Percentiles rank a stretch among this genome's conserved stretches.
Conservation (phyloP, 139 green algal species). For the Coelastrella sp. region DNA sequence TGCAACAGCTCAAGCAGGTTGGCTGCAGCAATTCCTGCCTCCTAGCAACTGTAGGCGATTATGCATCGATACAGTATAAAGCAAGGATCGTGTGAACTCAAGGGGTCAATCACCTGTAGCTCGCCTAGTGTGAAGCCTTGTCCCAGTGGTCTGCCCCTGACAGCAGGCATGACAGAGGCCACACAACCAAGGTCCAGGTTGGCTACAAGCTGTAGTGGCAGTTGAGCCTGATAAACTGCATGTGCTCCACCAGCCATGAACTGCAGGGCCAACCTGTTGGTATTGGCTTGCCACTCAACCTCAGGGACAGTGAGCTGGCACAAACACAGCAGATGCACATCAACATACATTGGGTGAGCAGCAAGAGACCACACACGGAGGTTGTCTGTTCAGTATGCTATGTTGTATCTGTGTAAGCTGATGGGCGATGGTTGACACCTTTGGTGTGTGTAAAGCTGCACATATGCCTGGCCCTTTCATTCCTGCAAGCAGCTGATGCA, state of each 20-base stretch:
- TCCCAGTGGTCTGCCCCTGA: conserved; percentile 55
- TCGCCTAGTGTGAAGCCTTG: conserved; percentile 75
- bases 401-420: no score
- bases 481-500: no score
- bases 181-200: conserved; percentile 85
- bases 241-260: conserved; percentile 37
- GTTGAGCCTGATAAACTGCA: conserved; percentile 83
- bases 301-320: conserved; percentile 78
- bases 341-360: not conserved
- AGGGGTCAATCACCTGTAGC: conserved; percentile 83
- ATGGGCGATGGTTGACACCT: no score
- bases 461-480: no score
- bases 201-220: conserved; percentile 75
- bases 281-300: conserved; percentile 60
- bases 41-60: no score
- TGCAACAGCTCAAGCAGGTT: not conserved
- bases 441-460: no score
- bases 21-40: not conserved
- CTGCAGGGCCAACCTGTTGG: conserved; percentile 59
- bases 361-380: not conserved
- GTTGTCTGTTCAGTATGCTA: not conserved
- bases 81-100: no score
- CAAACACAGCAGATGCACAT: not conserved
- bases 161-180: conserved; percentile 61
- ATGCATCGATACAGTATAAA: no score